Percentiles rank a stretch among this genome's conserved stretches.
Conservation (phyloP, 2,329 filamentous ascomycete genomes). For the Xylaria sp. region DNA sequence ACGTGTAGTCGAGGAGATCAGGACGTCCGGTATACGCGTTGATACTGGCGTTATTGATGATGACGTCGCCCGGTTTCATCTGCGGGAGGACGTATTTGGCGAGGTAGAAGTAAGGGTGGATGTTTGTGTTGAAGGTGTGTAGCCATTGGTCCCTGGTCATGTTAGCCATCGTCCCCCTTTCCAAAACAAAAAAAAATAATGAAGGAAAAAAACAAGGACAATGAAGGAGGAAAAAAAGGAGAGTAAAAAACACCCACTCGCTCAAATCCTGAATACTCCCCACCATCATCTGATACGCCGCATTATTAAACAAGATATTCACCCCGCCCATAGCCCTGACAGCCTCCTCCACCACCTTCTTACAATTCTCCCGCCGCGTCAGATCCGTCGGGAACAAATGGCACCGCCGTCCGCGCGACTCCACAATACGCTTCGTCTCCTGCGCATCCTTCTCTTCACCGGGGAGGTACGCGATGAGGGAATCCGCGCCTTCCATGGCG, state of each 20-base stretch:
- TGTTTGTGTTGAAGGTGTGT: constrained; percentile 76
- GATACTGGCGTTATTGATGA: constrained; percentile 83
- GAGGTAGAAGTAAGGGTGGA: constrained; percentile 75
- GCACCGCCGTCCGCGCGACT: constrained; percentile 61
- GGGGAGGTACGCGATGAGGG: constrained; percentile 66
- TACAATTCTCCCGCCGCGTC: constrained; percentile 60
- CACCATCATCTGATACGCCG: constrained; percentile 69
- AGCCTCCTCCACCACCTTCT: constrained; percentile 62
- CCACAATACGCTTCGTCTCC: constrained; percentile 65
- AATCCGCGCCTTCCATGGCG: constrained; percentile 74
- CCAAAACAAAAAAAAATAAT: too few species aligned
- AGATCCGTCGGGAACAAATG: constrained; percentile 61
- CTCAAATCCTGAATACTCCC: constrained; percentile 64
- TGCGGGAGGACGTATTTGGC: constrained; percentile 71
- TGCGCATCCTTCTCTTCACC: constrained; percentile 72
- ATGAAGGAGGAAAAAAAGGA: too few species aligned
- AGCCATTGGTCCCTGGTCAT: constrained; percentile 65
- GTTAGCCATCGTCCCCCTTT: neutral
- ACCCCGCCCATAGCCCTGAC: constrained; percentile 61
- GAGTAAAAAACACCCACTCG: constrained; percentile 41
- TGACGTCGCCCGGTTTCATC: constrained; percentile 66
- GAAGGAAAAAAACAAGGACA: too few species aligned
- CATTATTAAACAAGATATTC: constrained; percentile 71
- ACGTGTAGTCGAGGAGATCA: constrained; percentile 76
- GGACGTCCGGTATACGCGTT: constrained; percentile 78